Evolutionary conservation across 768 basidiomycete species (phyloP), one percentile per base, ranked within the genome.

Genomic region (Daedaleopsis sinensis): DNA sequence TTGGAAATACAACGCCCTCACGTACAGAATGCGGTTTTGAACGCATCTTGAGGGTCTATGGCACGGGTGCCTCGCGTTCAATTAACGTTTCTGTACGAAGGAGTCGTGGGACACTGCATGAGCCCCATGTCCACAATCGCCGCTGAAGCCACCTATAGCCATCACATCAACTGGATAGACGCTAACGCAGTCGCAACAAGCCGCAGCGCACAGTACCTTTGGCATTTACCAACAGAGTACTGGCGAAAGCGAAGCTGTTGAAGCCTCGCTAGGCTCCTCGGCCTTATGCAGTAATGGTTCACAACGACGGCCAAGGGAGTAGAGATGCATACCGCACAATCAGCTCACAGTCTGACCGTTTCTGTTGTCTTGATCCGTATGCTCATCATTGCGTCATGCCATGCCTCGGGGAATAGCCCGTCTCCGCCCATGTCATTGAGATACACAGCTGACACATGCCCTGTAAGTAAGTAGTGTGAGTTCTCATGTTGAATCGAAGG

Each of bases 311-410:
- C 7, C 27, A 3, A 32, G 27, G 27, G 27, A 32, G 27, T 32
- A 32, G 27, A 32, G 27, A 32, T 32, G 27, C 27, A 32, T 32
- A 32, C 27, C 27, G 27, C 27, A 32, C 27, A 32, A 7, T 3
- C 27, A 32, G 27, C 27, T 32, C 7, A 7, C 27, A 7, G 4
- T 32, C 7, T 32, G 27, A 32, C 37, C 24, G 24, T 8, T 37
- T 21, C 35, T 27, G 35, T 8, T 3, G 7, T 10, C 16, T 18
- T 46, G 58, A 59, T 59, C 51, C 52, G 51, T 35, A 18, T 53
- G 58, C 27, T 60, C 47, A 60, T 60, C 59, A 54, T 49, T 50
- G 59, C 59, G 52, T 55, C 59, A 59, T 49, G 47, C 23, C 23
- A 49, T 43, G 39, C n/a, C 50, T 32, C 39, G 42, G 50, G 36